phyloP scores from a whole-genome alignment of 331 rosid genomes.

The Acacia concinna region DNA sequence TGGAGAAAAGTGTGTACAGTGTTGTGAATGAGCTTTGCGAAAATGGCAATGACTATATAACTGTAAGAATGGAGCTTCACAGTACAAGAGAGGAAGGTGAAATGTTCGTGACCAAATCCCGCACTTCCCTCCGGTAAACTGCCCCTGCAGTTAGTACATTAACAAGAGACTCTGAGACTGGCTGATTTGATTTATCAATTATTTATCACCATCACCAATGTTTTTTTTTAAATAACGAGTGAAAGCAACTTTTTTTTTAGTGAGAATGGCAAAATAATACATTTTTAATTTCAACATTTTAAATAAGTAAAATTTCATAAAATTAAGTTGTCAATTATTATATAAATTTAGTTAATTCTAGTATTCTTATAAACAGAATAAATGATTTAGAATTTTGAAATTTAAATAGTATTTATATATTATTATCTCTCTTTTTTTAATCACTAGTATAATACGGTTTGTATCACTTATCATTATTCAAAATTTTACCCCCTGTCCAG shows the following conservation, averaged over 20 bases:
- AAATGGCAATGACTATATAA: background rate
- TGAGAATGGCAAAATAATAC: too few relatives aligned
- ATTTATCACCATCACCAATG: background rate
- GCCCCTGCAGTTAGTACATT: background rate
- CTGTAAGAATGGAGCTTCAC: background rate
- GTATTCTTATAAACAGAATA: too few relatives aligned
- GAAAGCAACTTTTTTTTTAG: background rate
- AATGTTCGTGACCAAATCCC: background rate
- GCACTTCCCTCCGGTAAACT: background rate
- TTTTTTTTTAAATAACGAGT: background rate
- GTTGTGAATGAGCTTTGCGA: background rate
- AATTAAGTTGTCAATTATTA: too few relatives aligned
- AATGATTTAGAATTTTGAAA: too few relatives aligned
- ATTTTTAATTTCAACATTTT: too few relatives aligned
- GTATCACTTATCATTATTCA: background rate
- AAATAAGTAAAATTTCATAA: too few relatives aligned
- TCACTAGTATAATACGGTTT: background rate
- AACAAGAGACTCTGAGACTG: background rate
- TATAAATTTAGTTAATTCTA: too few relatives aligned
- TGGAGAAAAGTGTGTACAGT: background rate
- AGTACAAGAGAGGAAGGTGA: background rate
- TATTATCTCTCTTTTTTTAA: too few relatives aligned
- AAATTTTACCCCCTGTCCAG: background rate
- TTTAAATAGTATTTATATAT: too few relatives aligned
- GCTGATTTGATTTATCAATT: too few relatives aligned